phyloP scores from a whole-genome alignment of 768 basidiomycete species.

The Gymnopilus junonius region DNA sequence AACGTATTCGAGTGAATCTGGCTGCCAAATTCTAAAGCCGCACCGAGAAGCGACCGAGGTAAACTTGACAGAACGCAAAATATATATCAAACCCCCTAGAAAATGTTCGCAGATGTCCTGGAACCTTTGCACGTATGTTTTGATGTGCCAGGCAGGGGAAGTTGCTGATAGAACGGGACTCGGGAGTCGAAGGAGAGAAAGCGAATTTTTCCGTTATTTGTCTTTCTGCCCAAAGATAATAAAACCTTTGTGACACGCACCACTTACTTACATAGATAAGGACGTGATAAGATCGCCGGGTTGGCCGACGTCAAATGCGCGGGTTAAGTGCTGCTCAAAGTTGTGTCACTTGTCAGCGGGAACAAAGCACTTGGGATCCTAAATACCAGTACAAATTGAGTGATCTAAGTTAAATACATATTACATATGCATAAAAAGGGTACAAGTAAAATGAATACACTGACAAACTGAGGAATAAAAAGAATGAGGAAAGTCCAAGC shows the following conservation, averaged over 20 bases:
- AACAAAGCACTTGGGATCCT: no score
- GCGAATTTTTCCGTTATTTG: background rate
- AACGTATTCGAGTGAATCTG: no score
- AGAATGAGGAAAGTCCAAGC: background rate
- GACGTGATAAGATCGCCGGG: no score
- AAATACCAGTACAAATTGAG: no score
- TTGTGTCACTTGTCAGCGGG: no score
- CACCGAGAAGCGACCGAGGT: slow-evolving; percentile 3
- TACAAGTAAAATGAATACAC: no score
- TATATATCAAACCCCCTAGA: background rate
- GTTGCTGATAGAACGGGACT: no score
- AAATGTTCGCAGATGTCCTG: background rate
- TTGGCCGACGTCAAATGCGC: no score
- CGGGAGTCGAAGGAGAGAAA: background rate
- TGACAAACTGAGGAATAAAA: background rate
- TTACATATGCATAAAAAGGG: no score
- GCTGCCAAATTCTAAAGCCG: background rate
- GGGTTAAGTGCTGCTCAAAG: no score
- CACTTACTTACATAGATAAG: no score
- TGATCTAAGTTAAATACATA: no score
- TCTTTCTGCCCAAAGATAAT: background rate
- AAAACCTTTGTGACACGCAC: background rate
- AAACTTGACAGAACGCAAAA: background rate
- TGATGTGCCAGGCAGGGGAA: background rate
- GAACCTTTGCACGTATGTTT: background rate